Percentiles rank a stretch among this genome's conserved stretches.
Evolutionary conservation across 441 rosid genomes (phyloP).

Genomic region (Mallotus repandus): DNA sequence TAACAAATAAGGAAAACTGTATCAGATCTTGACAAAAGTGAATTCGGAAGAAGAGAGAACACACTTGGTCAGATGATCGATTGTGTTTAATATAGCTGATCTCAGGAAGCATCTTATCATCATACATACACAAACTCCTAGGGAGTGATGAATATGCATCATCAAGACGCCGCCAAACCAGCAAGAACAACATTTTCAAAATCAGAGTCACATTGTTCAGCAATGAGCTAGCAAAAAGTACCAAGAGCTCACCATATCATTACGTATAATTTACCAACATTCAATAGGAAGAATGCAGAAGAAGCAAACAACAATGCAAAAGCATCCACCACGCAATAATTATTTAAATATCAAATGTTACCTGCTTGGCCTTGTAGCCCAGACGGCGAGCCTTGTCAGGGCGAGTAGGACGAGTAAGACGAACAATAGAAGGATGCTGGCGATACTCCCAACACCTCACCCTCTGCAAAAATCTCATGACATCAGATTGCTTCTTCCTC

Average conservation of each 20-base stretch:
- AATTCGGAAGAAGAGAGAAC: constrained; percentile 22
- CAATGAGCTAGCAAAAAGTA: no score
- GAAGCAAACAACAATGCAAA: background rate
- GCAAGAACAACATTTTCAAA: constrained; percentile 15
- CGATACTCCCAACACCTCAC: constrained; percentile 78
- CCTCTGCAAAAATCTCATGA: constrained; percentile 67
- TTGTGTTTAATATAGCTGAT: constrained; percentile 38
- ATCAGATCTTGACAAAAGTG: constrained; percentile 45
- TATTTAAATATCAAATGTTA: background rate
- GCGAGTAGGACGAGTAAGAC: constrained; percentile 56
- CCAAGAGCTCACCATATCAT: no score
- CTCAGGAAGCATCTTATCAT: constrained; percentile 48
- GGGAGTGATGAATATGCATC: constrained; percentile 23
- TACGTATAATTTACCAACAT: background rate
- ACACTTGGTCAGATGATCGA: constrained; percentile 44
- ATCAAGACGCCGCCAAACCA: constrained; percentile 42
- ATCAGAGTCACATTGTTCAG: background rate
- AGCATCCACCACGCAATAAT: no score
- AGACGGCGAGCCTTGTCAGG: constrained; percentile 71
- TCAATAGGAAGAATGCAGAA: background rate
- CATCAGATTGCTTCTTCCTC: constrained; percentile 79
- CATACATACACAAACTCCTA: constrained; percentile 20
- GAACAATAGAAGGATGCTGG: constrained; percentile 63
- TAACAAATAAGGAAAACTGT: constrained; percentile 7
- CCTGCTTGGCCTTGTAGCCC: constrained; percentile 74